Base-by-base conservation (phyloP, 2,329 filamentous ascomycete species). In the Venturia nashicola region DNA sequence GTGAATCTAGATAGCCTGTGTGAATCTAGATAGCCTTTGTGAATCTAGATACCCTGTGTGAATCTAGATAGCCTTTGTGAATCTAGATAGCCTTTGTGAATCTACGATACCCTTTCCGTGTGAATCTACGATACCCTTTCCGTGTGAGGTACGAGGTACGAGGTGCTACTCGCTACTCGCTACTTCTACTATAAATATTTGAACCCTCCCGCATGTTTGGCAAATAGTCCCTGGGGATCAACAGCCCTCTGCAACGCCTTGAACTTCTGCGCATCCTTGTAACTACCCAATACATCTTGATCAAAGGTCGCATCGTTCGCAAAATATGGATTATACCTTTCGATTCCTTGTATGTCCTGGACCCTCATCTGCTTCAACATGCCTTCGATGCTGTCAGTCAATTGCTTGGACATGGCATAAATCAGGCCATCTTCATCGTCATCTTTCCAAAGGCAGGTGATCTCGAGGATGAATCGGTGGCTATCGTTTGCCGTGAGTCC, bases 301-400 rank as follows among this genome's bases (percentile, higher is more conserved):
- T 75, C 72, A 23, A 66, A 69, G 66, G 70, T 70, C 0, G 73
- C 73, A 67, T 76, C 73, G 51, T 44, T 61, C 34, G 39, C 39
- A n/a, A 62, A 62, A 12, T 20, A 23, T 14, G 61, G 61, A 6
- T 27, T n/a, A 59, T 59, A 59, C 1, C 9, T 12, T 27, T 59
- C 55, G 18, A 40, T 40, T 2, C 36, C 36, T n/a, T 40, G 32
- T 14, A 40, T 14, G 9, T 40, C 36, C 32, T 20, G 12, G 5
- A 40, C 55, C 27, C 16, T 63, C 34, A 61, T 20, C 16, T 61
- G 12, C 36, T 20, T 36, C 23, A 64, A 67, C 48, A 63, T 65
- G n/a, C 51, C 64, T 9, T 42, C 62, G 48, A 46, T 65, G 66
- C n/a, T 65, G 23, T 61, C 61, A 59, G 59, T 65, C 61, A 65